Conservation (phyloP, 1,284 basidiomycete genomes). For the Marasmius fiardii region DNA sequence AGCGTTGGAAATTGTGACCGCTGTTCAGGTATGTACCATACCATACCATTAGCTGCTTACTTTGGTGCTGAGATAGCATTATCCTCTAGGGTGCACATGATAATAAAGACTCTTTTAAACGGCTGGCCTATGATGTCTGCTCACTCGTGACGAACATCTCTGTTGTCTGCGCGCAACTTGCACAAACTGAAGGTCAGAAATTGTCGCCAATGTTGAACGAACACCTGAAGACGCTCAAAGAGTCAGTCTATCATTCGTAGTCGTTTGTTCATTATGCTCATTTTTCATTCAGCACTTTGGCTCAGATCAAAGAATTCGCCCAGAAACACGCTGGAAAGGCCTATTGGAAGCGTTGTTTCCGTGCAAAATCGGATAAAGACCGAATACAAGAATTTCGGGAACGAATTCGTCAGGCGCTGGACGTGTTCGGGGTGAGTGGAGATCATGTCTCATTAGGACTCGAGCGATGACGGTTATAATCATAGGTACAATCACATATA, state of each 20-base stretch:
- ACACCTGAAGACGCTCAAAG: neutral
- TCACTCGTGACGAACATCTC: slow-evolving; percentile 8
- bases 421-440: slow-evolving; percentile 1
- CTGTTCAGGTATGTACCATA: slow-evolving; percentile 8
- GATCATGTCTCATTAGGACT: neutral
- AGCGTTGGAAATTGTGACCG: slow-evolving; percentile 13
- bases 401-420: slow-evolving; percentile 2
- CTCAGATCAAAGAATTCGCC: neutral
- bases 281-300: neutral
- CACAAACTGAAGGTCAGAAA: neutral
- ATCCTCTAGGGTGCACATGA: slow-evolving; percentile 10
- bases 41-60: neutral
- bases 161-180: neutral
- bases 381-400: slow-evolving; percentile 4
- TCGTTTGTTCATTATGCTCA: neutral
- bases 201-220: neutral
- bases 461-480: neutral
- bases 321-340: neutral
- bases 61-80: neutral
- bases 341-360: neutral
- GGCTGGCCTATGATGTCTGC: slow-evolving; percentile 14
- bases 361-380: neutral
- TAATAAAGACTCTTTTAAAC: slow-evolving; percentile 15
- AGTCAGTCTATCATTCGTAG: neutral
- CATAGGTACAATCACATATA: slow-evolving; percentile 5